phyloP scores from a whole-genome alignment of 495 filamentous ascomycete species.

The Aspergillus hancockii region DNA sequence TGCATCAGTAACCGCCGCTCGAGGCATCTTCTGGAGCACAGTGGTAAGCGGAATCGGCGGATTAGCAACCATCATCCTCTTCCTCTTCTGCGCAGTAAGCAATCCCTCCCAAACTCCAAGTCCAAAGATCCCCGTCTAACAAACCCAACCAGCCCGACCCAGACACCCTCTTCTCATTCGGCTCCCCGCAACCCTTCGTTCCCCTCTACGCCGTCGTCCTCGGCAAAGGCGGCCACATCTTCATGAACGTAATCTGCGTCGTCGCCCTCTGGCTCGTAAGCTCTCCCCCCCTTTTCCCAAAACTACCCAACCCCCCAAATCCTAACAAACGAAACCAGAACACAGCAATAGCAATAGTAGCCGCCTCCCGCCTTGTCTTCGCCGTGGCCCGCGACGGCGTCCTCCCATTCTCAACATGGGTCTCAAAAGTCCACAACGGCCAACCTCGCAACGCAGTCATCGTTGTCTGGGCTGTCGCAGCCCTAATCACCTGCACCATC shows the following conservation, averaged over 20 bases:
- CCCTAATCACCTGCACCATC: conserved; percentile 53
- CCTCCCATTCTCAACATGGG: conserved; percentile 57
- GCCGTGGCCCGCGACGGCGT: conserved; percentile 58
- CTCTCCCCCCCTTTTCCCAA: neutral
- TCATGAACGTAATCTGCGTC: conserved; percentile 56
- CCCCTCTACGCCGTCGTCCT: conserved; percentile 53
- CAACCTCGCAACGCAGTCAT: conserved; percentile 57
- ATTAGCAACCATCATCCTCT: conserved; percentile 53
- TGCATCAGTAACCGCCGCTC: conserved; percentile 52
- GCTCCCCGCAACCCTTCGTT: conserved; percentile 56
- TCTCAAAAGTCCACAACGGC: conserved; percentile 50
- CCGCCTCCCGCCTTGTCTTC: conserved; percentile 58
- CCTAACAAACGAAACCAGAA: conserved; percentile 34
- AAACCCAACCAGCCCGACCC: conserved; percentile 32
- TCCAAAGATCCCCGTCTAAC: conserved; percentile 8
- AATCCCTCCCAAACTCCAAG: neutral
- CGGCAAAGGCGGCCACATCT: conserved; percentile 53
- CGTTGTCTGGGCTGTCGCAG: conserved; percentile 52
- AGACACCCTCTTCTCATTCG: conserved; percentile 42
- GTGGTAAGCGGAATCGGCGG: conserved; percentile 52
- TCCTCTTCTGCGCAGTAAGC: conserved; percentile 56
- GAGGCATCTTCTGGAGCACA: conserved; percentile 58
- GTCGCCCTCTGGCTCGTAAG: conserved; percentile 50
- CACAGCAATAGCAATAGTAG: conserved; percentile 55
- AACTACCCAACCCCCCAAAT: conserved; percentile 3